A percentile compares a stretch with the other conserved stretches of the same genome.
phyloP scores from a whole-genome alignment of 2,329 filamentous ascomycete species.

The Ophiostoma himal-ulmi region DNA sequence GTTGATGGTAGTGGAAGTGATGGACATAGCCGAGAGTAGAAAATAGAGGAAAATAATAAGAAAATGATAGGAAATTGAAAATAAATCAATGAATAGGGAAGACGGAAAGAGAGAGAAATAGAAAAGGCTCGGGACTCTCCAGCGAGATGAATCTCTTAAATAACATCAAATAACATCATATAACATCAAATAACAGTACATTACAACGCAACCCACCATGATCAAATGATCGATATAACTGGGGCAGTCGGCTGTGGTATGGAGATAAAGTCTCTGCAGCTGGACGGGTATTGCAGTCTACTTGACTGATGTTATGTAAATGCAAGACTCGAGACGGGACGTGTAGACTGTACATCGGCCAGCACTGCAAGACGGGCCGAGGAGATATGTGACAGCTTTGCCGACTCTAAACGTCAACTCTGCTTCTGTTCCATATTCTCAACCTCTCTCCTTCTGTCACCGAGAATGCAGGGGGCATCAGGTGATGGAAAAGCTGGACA shows the following conservation, averaged over 20 bases:
- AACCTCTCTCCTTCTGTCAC: neutral
- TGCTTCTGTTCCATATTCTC: too few species aligned
- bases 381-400: neutral
- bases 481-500: neutral
- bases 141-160: neutral
- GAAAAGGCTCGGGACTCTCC: neutral
- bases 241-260: neutral
- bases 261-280: neutral
- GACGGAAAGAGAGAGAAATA: neutral
- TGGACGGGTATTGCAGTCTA: neutral
- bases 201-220: neutral
- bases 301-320: neutral
- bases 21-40: conserved; percentile 1
- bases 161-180: neutral
- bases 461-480: neutral
- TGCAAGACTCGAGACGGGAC: too few species aligned
- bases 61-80: neutral
- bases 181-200: neutral
- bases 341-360: neutral
- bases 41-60: neutral
- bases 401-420: too few species aligned
- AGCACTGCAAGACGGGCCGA: neutral
- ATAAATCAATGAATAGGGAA: neutral
- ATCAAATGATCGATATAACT: neutral
- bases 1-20: neutral